Conservation (phyloP, 2,329 filamentous ascomycete genomes). For the Pseudogymnoascus sp. region DNA sequence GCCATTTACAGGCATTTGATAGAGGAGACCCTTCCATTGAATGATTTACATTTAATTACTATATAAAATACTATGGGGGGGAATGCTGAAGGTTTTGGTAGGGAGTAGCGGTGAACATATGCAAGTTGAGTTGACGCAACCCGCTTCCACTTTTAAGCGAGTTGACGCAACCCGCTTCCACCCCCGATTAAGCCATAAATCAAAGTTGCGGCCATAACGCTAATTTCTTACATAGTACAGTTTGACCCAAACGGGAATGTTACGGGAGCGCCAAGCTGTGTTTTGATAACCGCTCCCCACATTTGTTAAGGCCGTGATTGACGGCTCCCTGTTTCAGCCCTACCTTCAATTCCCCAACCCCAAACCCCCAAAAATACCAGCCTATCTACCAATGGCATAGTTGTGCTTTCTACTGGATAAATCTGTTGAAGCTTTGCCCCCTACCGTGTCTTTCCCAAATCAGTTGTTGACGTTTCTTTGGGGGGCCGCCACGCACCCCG, state of each 20-base stretch:
- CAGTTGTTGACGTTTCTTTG: background rate
- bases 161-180: no score
- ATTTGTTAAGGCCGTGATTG: background rate
- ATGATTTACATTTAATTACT: no score
- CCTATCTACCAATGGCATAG: background rate
- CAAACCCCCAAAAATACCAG: background rate
- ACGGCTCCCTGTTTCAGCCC: background rate
- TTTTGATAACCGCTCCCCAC: background rate
- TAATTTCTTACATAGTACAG: background rate
- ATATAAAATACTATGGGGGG: no score
- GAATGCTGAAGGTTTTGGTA: no score
- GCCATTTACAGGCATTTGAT: no score
- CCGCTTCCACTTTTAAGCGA: no score
- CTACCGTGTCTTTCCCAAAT: conserved; percentile 3
- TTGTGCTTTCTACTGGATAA: background rate
- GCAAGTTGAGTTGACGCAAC: no score
- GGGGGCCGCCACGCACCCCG: background rate
- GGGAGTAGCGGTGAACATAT: no score
- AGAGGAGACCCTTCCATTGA: no score
- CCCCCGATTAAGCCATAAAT: background rate
- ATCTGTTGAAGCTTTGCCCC: background rate
- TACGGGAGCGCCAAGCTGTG: background rate
- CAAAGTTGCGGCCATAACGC: background rate
- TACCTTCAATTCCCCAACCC: background rate
- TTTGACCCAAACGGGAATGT: background rate